These are phyloP conservation scores for Neurospora tetraspora DNA, from an alignment of 495 filamentous ascomycete species.

Conservation along the genomic window DNA sequence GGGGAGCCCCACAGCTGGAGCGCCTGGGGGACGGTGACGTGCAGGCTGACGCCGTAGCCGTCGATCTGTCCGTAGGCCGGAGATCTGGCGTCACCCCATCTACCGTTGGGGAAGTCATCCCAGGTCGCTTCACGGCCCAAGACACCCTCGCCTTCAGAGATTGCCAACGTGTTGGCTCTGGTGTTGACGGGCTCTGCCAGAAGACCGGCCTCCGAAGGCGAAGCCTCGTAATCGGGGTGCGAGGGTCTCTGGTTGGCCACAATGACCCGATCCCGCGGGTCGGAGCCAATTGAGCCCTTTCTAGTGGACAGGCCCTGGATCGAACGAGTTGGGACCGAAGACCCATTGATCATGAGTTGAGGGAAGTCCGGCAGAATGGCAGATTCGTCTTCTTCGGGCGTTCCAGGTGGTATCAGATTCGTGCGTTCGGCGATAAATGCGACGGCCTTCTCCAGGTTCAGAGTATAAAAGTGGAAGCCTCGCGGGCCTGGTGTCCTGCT, in stretches of 20 bases:
- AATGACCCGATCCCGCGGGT: slow-evolving; percentile 76
- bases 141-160: slow-evolving; percentile 85
- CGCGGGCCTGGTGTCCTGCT: slow-evolving; percentile 39
- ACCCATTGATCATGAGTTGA: slow-evolving; percentile 23
- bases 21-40: slow-evolving; percentile 69
- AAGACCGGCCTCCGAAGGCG: slow-evolving; percentile 52
- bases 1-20: slow-evolving; percentile 78
- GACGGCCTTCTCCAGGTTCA: slow-evolving; percentile 94
- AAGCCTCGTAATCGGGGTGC: slow-evolving; percentile 54
- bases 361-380: slow-evolving; percentile 29
- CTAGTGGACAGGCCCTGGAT: slow-evolving; percentile 20
- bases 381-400: slow-evolving; percentile 27
- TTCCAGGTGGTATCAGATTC: slow-evolving; percentile 61
- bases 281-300: slow-evolving; percentile 44
- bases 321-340: slow-evolving; percentile 11
- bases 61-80: slow-evolving; percentile 93
- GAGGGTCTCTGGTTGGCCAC: slow-evolving; percentile 48
- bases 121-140: slow-evolving; percentile 92
- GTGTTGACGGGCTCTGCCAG: slow-evolving; percentile 49
- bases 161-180: slow-evolving; percentile 74
- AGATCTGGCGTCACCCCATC: slow-evolving; percentile 86
- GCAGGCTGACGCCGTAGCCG: slow-evolving; percentile 84
- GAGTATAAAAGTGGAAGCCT: slow-evolving; percentile 95
- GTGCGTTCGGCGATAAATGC: slow-evolving; percentile 83
- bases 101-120: slow-evolving; percentile 97